Base-by-base conservation (phyloP, 208 protist genomes). In the Vickermania ingenoplastis region DNA sequence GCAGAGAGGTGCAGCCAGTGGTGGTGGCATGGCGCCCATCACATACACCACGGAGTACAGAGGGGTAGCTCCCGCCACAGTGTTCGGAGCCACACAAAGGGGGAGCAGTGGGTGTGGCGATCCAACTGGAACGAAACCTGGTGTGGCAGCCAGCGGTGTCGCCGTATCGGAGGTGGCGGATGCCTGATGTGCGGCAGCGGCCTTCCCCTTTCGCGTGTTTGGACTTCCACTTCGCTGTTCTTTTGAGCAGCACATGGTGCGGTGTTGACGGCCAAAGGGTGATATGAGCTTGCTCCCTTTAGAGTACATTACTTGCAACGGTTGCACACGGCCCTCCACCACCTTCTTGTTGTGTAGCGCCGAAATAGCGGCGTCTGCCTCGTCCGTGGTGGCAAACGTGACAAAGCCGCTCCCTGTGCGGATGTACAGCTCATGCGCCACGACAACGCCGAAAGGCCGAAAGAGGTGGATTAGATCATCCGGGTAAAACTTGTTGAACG, bases 281-380 rank as follows among this genome's bases (percentile, higher is more conserved):
- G 75, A 82, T 56, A 81, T 77, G 31, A 81, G 57, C 45, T 77
- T 70, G 17, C 77, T 83, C 31, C 75, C 73, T 26, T 80, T 64
- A 60, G 75, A 86, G 65, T 86, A 86, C 5, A 63, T 73, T 45
- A 86, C 79, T 53, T 86, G 79, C 62, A 86, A 45, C 36, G 75
- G 79, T 41, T 78, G 69, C 24, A 80, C 73, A 29, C 79, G 67
- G 61, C 72, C 72, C 21, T 53, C 30, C 72, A 86, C 81, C 63
- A 63, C 69, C 61, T 80, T 79, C 4, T 48, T 61, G 31, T 62
- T 61, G 62, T 86, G 79, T 31, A 86, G 67, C 2, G 69, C 60
- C 26, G 67, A 57, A 52, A 86, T 86, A 36, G 79, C 71, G n/a
- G 59, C 45, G 55, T 86, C 79, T 3, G 79, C 79, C 58, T 86